A percentile compares a stretch with the other conserved stretches of the same genome.
Evolutionary conservation across 1,284 basidiomycete species (phyloP).

Genomic region (Leccinum griseonigrum): DNA sequence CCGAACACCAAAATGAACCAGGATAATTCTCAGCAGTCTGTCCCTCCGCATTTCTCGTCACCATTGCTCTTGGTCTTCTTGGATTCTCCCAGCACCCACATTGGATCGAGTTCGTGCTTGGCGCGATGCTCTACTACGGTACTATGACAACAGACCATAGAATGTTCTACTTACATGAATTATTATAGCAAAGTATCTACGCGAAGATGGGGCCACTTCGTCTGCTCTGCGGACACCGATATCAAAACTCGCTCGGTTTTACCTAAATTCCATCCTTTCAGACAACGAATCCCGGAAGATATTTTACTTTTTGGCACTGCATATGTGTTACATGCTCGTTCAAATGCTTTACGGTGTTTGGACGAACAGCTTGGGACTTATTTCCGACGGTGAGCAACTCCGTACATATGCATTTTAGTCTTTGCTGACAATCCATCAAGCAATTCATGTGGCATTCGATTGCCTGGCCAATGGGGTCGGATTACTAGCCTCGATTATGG

Average conservation of each 20-base stretch:
- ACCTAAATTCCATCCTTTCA: conserved; percentile 85
- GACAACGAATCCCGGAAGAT: conserved; percentile 94
- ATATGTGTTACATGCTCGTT: conserved; percentile 94
- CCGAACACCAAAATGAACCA: conserved; percentile 51
- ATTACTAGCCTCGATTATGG: conserved; percentile 95
- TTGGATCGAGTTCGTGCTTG: conserved; percentile 54
- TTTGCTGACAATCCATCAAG: conserved; percentile 41
- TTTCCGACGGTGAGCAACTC: conserved; percentile 82
- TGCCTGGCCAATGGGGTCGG: conserved; percentile 98
- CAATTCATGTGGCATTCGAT: conserved; percentile 99
- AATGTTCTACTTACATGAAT: conserved; percentile 5
- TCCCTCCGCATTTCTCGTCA: conserved; percentile 43
- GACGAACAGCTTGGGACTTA: conserved; percentile 96
- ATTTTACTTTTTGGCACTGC: conserved; percentile 95
- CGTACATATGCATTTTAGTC: background rate
- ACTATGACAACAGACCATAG: conserved; percentile 16
- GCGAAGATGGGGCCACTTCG: conserved; percentile 42
- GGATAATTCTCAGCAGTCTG: conserved; percentile 45
- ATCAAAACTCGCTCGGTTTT: conserved; percentile 62
- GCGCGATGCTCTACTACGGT: conserved; percentile 59
- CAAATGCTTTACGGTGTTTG: conserved; percentile 96
- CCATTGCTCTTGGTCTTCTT: conserved; percentile 47
- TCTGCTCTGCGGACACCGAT: conserved; percentile 52
- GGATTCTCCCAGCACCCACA: conserved; percentile 53
- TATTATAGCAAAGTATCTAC: conserved; percentile 54